A percentile compares a stretch with the other conserved stretches of the same genome.
These are phyloP conservation scores for Apium graveolens DNA, from an alignment of 129 eudicot species.

Conservation along the genomic window DNA sequence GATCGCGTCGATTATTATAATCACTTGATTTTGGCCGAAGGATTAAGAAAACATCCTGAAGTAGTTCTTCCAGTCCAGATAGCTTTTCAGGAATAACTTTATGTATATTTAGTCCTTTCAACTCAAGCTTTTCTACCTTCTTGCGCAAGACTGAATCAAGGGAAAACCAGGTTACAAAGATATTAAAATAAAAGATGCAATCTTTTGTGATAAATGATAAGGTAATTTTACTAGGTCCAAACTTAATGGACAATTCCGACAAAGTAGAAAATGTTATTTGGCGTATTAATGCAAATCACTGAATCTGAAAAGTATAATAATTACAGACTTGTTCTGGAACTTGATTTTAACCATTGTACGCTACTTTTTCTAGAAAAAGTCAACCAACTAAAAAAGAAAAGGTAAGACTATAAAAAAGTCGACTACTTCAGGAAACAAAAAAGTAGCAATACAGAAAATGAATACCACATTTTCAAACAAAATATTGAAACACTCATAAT, in stretches of 20 bases:
- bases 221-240: background rate
- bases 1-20: conserved; percentile 52
- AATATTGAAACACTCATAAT: no score
- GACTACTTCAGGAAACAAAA: background rate
- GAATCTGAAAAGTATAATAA: background rate
- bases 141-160: conserved; percentile 43
- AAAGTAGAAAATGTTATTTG: background rate
- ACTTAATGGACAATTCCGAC: background rate
- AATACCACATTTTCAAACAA: no score
- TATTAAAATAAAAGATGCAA: background rate
- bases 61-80: conserved; percentile 35
- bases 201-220: background rate
- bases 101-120: conserved; percentile 41
- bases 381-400: background rate
- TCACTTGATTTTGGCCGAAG: conserved; percentile 65
- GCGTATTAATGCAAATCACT: background rate
- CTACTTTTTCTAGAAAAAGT: background rate
- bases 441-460: background rate
- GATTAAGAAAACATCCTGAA: conserved; percentile 44
- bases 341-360: no score
- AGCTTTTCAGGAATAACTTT: conserved; percentile 23
- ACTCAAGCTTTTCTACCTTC: conserved; percentile 62
- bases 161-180: conserved; percentile 6
- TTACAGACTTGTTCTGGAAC: background rate
- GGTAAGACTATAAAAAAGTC: background rate